These are phyloP conservation scores for Vaccinium macrocarpon DNA, from an alignment of 148 eudicot species.

Conservation along the genomic window DNA sequence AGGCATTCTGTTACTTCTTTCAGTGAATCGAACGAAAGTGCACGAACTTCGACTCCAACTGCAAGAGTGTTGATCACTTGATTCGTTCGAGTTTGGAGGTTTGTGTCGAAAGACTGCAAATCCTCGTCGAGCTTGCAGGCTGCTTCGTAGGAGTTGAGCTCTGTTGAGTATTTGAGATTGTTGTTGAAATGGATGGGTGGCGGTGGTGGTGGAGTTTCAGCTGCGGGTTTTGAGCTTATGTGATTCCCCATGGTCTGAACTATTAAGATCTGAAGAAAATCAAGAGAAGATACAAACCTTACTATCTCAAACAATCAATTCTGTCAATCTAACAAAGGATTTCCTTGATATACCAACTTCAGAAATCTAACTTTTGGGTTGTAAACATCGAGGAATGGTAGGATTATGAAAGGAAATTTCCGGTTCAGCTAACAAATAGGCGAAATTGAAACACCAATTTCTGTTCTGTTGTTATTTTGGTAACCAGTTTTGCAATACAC, in stretches of 20 bases:
- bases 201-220: neutral
- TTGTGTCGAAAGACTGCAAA: conserved; percentile 62
- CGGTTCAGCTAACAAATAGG: neutral
- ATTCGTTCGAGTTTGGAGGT: conserved; percentile 64
- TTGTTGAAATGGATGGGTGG: conserved; percentile 34
- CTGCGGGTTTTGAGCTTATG: neutral
- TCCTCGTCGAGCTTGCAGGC: conserved; percentile 69
- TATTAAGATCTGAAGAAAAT: neutral
- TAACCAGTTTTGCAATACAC: neutral
- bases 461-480: neutral
- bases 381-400: neutral
- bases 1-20: conserved; percentile 90
- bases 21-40: conserved; percentile 77
- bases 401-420: neutral
- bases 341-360: neutral
- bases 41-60: conserved; percentile 75
- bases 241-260: conserved; percentile 1
- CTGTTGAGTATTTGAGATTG: conserved; percentile 48
- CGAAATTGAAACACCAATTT: neutral
- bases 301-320: neutral
- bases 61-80: conserved; percentile 75
- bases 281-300: neutral
- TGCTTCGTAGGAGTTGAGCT: conserved; percentile 70
- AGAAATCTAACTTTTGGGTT: neutral
- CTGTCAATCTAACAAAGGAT: neutral